Evolutionary conservation across 768 basidiomycete species (phyloP).

Genomic region (Tylopilus cervinicoccineus): DNA sequence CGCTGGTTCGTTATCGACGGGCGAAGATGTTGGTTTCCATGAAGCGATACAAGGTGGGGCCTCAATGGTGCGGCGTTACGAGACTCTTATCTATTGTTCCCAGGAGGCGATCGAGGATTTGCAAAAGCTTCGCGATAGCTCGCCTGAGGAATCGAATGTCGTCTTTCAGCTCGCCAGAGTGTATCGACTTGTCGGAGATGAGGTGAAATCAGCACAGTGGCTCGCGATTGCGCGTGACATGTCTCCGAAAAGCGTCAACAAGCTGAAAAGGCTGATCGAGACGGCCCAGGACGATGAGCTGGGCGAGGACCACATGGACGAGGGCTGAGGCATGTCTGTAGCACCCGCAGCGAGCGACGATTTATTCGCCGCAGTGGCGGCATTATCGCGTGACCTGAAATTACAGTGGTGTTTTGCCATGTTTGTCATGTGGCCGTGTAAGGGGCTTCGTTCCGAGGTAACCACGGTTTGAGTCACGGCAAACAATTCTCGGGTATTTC

Average conservation of each 20-base stretch:
- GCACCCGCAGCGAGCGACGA: neutral
- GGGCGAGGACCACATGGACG: constrained; percentile 69
- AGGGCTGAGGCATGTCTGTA: constrained; percentile 41
- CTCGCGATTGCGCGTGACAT: constrained; percentile 92
- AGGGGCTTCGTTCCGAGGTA: constrained; percentile 31
- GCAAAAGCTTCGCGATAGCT: constrained; percentile 70
- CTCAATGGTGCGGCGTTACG: constrained; percentile 20
- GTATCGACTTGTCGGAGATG: constrained; percentile 78
- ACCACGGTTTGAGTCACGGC: constrained; percentile 33
- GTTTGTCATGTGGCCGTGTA: constrained; percentile 24
- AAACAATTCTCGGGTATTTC: constrained; percentile 25
- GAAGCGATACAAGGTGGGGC: constrained; percentile 73
- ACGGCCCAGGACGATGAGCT: constrained; percentile 58
- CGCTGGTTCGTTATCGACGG: constrained; percentile 90
- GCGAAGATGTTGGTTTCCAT: constrained; percentile 87
- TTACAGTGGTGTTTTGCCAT: constrained; percentile 17
- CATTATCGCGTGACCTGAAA: constrained; percentile 24
- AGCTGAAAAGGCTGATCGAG: constrained; percentile 76
- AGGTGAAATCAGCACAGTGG: constrained; percentile 73
- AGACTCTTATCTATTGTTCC: constrained; percentile 22
- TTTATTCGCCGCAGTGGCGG: constrained; percentile 12
- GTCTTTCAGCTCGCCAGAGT: constrained; percentile 93
- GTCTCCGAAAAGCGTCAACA: constrained; percentile 83
- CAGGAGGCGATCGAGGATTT: constrained; percentile 82
- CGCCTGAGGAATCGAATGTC: constrained; percentile 95